These are phyloP conservation scores for Termitomyces sp. DNA, from an alignment of 768 basidiomycete species.

Conservation along the genomic window DNA sequence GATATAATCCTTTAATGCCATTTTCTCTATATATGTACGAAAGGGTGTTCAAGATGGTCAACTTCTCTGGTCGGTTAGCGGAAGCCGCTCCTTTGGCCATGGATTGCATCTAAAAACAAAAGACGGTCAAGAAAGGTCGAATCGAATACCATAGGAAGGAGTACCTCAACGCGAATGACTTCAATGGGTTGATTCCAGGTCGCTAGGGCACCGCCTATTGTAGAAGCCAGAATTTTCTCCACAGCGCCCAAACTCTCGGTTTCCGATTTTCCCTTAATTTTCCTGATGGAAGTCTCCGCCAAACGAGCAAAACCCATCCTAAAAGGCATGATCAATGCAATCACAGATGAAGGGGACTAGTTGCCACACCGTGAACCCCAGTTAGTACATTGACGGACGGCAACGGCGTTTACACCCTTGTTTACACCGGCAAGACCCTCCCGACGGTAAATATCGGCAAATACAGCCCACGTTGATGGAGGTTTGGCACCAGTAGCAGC, in stretches of 20 bases:
- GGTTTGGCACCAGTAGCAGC: constrained; percentile 79
- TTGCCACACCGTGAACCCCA: constrained; percentile 79
- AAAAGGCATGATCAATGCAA: not conserved
- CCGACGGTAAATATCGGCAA: constrained; percentile 87
- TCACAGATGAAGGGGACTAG: not conserved
- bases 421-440: constrained; percentile 96
- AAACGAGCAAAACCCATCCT: constrained; percentile 97
- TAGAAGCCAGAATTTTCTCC: constrained; percentile 87
- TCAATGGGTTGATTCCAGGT: constrained; percentile 99
- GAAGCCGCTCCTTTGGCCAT: constrained; percentile 82
- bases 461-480: constrained; percentile 90
- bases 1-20: constrained; percentile 93
- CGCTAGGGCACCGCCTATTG: constrained; percentile 89
- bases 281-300: constrained; percentile 77
- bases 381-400: constrained; percentile 88
- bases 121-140: not conserved
- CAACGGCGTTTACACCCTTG: constrained; percentile 97
- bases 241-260: constrained; percentile 63
- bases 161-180: constrained; percentile 92
- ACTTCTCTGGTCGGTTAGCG: constrained; percentile 82
- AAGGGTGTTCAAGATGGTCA: constrained; percentile 88
- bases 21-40: constrained; percentile 95
- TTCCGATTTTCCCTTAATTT: constrained; percentile 72
- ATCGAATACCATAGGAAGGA: constrained; percentile 1
- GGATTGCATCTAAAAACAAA: constrained; percentile 83